Conservation (phyloP, 495 filamentous ascomycete genomes). For the Talaromyces adpressus region DNA sequence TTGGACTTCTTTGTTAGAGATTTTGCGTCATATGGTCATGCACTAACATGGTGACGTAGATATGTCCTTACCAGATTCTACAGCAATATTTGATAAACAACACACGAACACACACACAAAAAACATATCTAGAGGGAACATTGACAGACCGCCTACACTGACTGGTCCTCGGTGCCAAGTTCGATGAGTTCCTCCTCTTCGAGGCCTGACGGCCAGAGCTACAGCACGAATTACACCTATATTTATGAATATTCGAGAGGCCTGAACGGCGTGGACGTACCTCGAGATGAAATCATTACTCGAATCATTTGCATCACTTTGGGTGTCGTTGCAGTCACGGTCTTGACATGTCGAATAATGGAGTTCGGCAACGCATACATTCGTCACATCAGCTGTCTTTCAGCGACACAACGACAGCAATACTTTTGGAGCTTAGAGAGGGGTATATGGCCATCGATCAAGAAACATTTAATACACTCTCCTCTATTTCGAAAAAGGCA, state of each 20-base stretch:
- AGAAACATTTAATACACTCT: slow-evolving; percentile 75
- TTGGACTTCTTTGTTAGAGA: neutral
- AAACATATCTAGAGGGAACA: neutral
- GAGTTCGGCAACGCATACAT: slow-evolving; percentile 60
- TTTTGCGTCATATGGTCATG: neutral
- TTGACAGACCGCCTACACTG: neutral
- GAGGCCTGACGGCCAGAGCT: slow-evolving; percentile 25
- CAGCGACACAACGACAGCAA: slow-evolving; percentile 40
- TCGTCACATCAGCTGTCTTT: slow-evolving; percentile 63
- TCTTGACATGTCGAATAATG: slow-evolving; percentile 50
- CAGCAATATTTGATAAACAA: neutral
- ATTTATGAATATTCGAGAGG: slow-evolving; percentile 39
- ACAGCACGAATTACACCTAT: slow-evolving; percentile 33
- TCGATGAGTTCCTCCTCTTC: slow-evolving; percentile 29
- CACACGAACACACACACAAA: neutral
- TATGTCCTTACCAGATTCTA: neutral
- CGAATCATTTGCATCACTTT: slow-evolving; percentile 41
- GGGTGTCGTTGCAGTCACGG: slow-evolving; percentile 36
- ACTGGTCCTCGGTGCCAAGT: slow-evolving; percentile 5
- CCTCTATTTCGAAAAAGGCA: slow-evolving; percentile 78
- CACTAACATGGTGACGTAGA: slow-evolving; percentile 3
- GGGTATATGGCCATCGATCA: slow-evolving; percentile 60
- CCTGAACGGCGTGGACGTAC: slow-evolving; percentile 34
- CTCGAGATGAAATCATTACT: slow-evolving; percentile 35
- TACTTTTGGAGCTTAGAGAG: slow-evolving; percentile 60